Percentiles rank a stretch among this genome's conserved stretches.
Evolutionary conservation across 192 early-diverging fungal species (phyloP).

Genomic region (Rhizoclosmatium sp.): DNA sequence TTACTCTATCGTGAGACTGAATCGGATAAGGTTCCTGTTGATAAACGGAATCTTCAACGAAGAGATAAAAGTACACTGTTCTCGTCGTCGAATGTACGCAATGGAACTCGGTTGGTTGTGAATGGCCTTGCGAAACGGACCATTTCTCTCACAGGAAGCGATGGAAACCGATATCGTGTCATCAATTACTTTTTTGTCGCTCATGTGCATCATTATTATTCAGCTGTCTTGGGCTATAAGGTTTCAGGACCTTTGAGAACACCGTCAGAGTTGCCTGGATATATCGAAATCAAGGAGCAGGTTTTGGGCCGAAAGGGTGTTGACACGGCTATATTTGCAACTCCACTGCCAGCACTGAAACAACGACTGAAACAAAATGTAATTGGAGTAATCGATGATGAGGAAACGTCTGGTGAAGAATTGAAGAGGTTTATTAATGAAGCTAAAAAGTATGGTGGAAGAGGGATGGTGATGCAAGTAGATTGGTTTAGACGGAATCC

Average conservation of each 20-base stretch:
- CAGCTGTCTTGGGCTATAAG: neutral
- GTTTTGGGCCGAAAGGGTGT: too few relatives aligned
- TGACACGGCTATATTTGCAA: too few relatives aligned
- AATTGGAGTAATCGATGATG: too few relatives aligned
- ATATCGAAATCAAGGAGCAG: neutral
- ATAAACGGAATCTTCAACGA: neutral
- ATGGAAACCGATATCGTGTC: conserved; percentile 6
- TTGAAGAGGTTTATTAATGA: neutral
- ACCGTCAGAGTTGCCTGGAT: neutral
- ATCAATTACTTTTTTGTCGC: neutral
- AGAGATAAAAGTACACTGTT: neutral
- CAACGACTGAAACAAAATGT: too few relatives aligned
- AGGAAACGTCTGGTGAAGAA: too few relatives aligned
- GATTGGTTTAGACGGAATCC: neutral
- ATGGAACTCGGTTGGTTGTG: neutral
- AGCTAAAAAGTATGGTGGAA: neutral
- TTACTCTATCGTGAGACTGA: neutral
- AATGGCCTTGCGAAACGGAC: conserved; percentile 15
- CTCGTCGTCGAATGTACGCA: neutral
- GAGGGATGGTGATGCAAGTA: neutral
- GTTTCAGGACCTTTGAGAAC: neutral
- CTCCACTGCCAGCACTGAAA: too few relatives aligned
- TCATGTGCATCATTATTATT: conserved; percentile 1
- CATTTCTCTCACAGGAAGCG: conserved; percentile 1
- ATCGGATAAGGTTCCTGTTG: neutral